Base-by-base conservation (phyloP, 2,329 filamentous ascomycete genomes). In the Endocalyx cinctus region DNA sequence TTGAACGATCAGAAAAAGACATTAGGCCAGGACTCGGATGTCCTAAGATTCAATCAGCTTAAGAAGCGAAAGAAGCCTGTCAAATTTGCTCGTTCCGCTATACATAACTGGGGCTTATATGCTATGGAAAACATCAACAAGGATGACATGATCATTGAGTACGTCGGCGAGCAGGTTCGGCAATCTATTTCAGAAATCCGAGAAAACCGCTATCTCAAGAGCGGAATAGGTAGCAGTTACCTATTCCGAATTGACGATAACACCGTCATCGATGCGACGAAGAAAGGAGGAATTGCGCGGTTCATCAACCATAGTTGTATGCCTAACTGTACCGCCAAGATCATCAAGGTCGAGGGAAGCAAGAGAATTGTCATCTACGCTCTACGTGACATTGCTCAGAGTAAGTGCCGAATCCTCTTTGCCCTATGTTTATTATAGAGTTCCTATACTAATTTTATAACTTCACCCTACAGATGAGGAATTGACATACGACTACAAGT, bases 1-100 rank as follows among this genome's bases (percentile, higher is more conserved):
- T 82, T 98, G 48, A 94, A 94, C 57, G 87, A 92, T 28, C 89
- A 96, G 59, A 94, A 95, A 68, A 87, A 87, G 64, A 84, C 82
- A 10, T 73, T 87, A 14, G 84, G 83, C 33, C 77, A 79, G 42
- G 89, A 95, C 47, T 87, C 88, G 34, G 90, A 96, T 51, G 87
- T 92, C 18, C 78, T 98, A 52, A 85, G 90, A 38, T 98, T 98
- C 74, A 98, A 98, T 62, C 92, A 97, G 67, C 80, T 98, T 38
- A 96, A 97, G 74, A 98, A 97, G 67, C 85, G 92, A 41, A 98
- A 97, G 79, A 98, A 98, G 71, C 89, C 90, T 2, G 92, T 98
- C 59, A 92, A 94, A 58, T 98, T 98, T 63, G 92, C 90, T 37
- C 79, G 92, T 27, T 98, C 92, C 33, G 92, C 92, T 28, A 98